phyloP scores from a whole-genome alignment of 2,329 filamentous ascomycete species.

The Calonectria henricotiae region DNA sequence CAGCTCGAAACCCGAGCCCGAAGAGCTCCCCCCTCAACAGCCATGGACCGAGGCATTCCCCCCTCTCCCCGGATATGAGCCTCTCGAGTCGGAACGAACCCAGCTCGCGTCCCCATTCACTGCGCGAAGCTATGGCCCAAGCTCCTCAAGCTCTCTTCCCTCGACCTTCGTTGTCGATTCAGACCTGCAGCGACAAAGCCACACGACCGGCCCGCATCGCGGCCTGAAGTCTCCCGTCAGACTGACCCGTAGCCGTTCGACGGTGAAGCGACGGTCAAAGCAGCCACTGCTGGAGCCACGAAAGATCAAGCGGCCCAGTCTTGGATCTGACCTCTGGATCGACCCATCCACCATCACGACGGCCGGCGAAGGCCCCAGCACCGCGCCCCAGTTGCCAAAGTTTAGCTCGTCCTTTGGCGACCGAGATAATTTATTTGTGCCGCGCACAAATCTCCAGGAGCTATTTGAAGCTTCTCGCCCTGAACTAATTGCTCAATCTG shows the following conservation, averaged over 20 bases:
- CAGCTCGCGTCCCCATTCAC: conserved; percentile 72
- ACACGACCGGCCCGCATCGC: conserved; percentile 68
- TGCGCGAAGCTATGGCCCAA: conserved; percentile 75
- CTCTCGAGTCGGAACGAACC: conserved; percentile 51
- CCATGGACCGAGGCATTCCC: conserved; percentile 31
- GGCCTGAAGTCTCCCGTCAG: conserved; percentile 70
- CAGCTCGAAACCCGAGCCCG: conserved; percentile 57
- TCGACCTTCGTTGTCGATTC: conserved; percentile 56
- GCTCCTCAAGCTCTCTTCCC: conserved; percentile 68
- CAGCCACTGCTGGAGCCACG: conserved; percentile 66
- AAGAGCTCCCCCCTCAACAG: conserved; percentile 47
- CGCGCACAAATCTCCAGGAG: conserved; percentile 62
- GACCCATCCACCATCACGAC: conserved; percentile 59
- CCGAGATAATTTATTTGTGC: conserved; percentile 60
- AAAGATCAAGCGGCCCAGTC: conserved; percentile 68
- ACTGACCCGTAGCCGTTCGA: conserved; percentile 67
- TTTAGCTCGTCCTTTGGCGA: conserved; percentile 57
- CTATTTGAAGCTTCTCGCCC: conserved; percentile 58
- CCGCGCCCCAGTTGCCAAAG: conserved; percentile 48
- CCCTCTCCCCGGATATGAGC: conserved; percentile 40
- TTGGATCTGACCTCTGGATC: conserved; percentile 70
- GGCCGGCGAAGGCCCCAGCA: conserved; percentile 45
- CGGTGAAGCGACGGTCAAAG: conserved; percentile 70
- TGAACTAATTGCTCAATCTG: conserved; percentile 34
- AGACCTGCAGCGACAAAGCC: conserved; percentile 62